A percentile compares a stretch with the other conserved stretches of the same genome.
These are phyloP conservation scores for Acidiella bohemica DNA, from an alignment of 495 filamentous ascomycete species.

Conservation along the genomic window DNA sequence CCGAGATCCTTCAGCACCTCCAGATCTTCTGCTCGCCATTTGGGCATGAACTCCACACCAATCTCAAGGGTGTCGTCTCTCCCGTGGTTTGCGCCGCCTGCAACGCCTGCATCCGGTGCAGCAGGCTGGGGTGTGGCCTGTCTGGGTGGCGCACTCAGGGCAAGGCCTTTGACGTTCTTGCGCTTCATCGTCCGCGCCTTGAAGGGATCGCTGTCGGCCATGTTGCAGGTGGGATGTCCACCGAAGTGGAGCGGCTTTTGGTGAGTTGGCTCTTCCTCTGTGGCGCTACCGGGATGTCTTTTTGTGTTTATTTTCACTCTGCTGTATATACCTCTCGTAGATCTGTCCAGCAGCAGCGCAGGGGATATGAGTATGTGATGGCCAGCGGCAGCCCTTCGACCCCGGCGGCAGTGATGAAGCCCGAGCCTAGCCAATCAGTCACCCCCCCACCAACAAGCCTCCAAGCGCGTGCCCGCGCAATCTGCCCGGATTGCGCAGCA, in stretches of 20 bases:
- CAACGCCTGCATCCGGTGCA: constrained; percentile 44
- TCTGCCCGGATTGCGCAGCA: too few relatives aligned
- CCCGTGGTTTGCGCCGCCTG: constrained; percentile 44
- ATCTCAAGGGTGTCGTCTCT: constrained; percentile 79
- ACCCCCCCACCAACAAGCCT: too few relatives aligned
- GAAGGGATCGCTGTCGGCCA: constrained; percentile 76
- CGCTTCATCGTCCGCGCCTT: constrained; percentile 86
- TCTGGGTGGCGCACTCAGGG: constrained; percentile 54
- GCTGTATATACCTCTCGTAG: too few relatives aligned
- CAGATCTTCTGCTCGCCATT: constrained; percentile 82
- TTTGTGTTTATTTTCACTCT: too few relatives aligned
- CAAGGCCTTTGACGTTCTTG: constrained; percentile 95
- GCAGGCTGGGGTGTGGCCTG: constrained; percentile 37
- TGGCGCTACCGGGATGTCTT: neutral
- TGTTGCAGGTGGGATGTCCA: constrained; percentile 31
- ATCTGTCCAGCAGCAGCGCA: too few relatives aligned
- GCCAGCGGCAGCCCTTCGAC: too few relatives aligned
- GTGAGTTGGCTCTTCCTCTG: neutral
- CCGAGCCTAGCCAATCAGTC: too few relatives aligned
- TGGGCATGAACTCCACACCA: constrained; percentile 87
- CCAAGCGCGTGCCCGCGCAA: too few relatives aligned
- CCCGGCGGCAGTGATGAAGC: too few relatives aligned
- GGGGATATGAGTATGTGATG: too few relatives aligned
- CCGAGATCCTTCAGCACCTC: constrained; percentile 89
- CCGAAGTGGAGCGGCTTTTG: constrained; percentile 1